These are phyloP conservation scores for Malus hybrid DNA, from an alignment of 331 rosid genomes.

Conservation along the genomic window DNA sequence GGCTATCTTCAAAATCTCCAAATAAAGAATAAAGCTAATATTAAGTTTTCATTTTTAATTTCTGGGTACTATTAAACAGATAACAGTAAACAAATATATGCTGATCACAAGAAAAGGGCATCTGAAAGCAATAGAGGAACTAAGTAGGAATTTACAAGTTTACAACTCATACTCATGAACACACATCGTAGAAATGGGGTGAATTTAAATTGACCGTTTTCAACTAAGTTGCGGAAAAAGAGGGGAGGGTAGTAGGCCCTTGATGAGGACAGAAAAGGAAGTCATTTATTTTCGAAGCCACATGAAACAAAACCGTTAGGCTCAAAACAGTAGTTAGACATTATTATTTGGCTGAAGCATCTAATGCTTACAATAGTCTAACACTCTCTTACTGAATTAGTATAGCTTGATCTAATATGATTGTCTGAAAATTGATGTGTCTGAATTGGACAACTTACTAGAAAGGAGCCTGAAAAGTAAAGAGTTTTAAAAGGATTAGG, in stretches of 20 bases:
- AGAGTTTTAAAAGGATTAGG: not conserved
- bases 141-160: not conserved
- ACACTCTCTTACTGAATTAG: not conserved
- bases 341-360: not conserved
- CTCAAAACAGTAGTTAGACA: not conserved
- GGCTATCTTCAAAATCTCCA: not conserved
- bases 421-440: not conserved
- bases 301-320: not conserved
- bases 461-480: not conserved
- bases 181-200: too few species aligned
- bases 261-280: not conserved
- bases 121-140: not conserved
- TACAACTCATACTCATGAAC: not conserved
- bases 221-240: not conserved
- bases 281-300: conserved; percentile 4
- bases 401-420: not conserved
- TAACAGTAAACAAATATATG: not conserved
- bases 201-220: too few species aligned
- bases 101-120: not conserved
- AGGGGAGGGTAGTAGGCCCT: not conserved
- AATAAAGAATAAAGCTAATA: not conserved
- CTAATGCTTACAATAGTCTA: not conserved
- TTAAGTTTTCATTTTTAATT: not conserved
- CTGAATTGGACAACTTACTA: not conserved
- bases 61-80: not conserved